These are phyloP conservation scores for Phoma sp. DNA, from an alignment of 2,329 filamentous ascomycete genomes.

Conservation along the genomic window DNA sequence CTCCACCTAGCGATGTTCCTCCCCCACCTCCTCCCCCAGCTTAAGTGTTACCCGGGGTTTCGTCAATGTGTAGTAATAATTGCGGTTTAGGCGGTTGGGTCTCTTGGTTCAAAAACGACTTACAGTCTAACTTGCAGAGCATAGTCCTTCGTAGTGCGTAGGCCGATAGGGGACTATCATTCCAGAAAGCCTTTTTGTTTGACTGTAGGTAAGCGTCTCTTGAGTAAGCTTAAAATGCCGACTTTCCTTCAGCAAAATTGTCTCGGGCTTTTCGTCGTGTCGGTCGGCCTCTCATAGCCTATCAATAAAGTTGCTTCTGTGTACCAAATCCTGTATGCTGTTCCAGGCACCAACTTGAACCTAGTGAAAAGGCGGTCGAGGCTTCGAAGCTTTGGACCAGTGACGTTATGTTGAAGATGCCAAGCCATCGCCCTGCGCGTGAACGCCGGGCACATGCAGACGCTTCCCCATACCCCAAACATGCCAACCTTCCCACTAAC, in stretches of 20 bases:
- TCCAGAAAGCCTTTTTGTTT: not conserved
- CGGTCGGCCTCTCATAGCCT: not conserved
- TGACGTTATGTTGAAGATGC: conserved; percentile 20
- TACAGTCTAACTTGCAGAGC: not conserved
- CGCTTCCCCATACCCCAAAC: conserved; percentile 11
- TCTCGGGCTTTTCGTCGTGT: not conserved
- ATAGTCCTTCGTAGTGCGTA: not conserved
- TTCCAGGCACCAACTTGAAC: not conserved
- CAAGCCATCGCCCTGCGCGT: conserved; percentile 12
- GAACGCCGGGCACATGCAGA: conserved; percentile 15
- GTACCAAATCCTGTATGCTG: not conserved
- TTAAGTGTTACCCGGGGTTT: conserved; percentile 17
- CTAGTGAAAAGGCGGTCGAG: not conserved
- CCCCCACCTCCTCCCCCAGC: conserved; percentile 58
- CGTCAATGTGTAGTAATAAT: conserved; percentile 5
- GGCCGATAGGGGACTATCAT: not conserved
- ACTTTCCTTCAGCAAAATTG: not conserved
- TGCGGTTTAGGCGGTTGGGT: not conserved
- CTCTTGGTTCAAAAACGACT: conserved; percentile 3
- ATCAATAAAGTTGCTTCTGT: not conserved
- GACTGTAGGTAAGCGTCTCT: conserved; percentile 5
- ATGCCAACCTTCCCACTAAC: conserved; percentile 4
- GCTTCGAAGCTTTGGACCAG: not conserved
- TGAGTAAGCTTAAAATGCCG: not conserved
- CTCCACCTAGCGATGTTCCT: conserved; percentile 66